Evolutionary conservation across 495 filamentous ascomycete genomes (phyloP).

Genomic region (Aspergillus ellipticus): DNA sequence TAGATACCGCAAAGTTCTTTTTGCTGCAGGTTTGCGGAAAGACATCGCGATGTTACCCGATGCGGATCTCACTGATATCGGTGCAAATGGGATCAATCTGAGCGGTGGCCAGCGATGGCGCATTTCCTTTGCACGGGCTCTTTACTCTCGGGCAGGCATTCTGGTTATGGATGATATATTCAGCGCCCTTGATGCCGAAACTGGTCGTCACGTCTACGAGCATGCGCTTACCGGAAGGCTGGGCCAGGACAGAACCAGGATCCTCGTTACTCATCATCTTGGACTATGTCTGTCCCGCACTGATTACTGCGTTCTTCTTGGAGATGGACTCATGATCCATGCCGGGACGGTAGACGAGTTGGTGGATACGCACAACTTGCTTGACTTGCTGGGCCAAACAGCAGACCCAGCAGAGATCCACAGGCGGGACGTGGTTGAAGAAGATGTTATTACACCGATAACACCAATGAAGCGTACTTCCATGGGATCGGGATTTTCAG

Average conservation of each 20-base stretch:
- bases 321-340: slow-evolving; percentile 58
- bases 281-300: slow-evolving; percentile 65
- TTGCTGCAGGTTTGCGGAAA: slow-evolving; percentile 64
- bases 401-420: slow-evolving; percentile 39
- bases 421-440: slow-evolving; percentile 5
- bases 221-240: slow-evolving; percentile 65
- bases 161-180: slow-evolving; percentile 79
- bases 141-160: slow-evolving; percentile 75
- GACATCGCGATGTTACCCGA: slow-evolving; percentile 68
- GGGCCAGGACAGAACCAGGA: slow-evolving; percentile 63
- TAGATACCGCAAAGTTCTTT: slow-evolving; percentile 62
- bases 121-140: slow-evolving; percentile 69
- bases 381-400: slow-evolving; percentile 53
- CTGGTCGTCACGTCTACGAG: slow-evolving; percentile 72
- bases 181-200: slow-evolving; percentile 60
- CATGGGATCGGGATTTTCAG: slow-evolving; percentile 4
- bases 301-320: slow-evolving; percentile 64
- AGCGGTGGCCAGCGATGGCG: slow-evolving; percentile 78
- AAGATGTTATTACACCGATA: not conserved
- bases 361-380: slow-evolving; percentile 49
- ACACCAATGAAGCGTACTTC: slow-evolving; percentile 13
- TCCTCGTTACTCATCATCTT: slow-evolving; percentile 76
- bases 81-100: slow-evolving; percentile 74
- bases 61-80: slow-evolving; percentile 72
- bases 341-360: slow-evolving; percentile 44